Percentiles rank a stretch among this genome's conserved stretches.
phyloP scores from a whole-genome alignment of 1,139 yeast genomes.

The Yamadazyma membranifaciens region DNA sequence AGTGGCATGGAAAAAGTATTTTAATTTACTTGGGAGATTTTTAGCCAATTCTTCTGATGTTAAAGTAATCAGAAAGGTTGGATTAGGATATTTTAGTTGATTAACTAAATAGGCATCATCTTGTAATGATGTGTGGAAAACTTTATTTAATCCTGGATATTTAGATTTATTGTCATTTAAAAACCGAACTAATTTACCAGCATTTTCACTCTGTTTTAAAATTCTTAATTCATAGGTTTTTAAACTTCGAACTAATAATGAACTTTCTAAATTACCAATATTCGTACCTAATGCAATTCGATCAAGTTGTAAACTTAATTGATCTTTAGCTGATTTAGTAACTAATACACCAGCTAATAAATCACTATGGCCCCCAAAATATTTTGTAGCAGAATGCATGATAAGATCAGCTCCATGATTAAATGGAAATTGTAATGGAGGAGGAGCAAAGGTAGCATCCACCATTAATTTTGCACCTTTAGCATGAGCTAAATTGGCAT shows the following conservation, averaged over 20 bases:
- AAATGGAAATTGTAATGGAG: slow-evolving; percentile 82
- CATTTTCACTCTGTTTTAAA: slow-evolving; percentile 60
- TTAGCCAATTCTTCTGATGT: slow-evolving; percentile 55
- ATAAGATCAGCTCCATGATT: slow-evolving; percentile 78
- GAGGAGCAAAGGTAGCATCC: slow-evolving; percentile 93
- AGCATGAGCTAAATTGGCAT: slow-evolving; percentile 59
- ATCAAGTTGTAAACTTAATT: slow-evolving; percentile 33
- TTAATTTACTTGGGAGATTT: slow-evolving; percentile 61
- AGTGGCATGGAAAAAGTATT: slow-evolving; percentile 84
- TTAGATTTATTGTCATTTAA: slow-evolving; percentile 47
- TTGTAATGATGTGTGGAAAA: slow-evolving; percentile 78
- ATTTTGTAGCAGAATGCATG: slow-evolving; percentile 89
- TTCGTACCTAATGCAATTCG: slow-evolving; percentile 74
- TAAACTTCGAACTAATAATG: slow-evolving; percentile 70
- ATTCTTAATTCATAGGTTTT: slow-evolving; percentile 77
- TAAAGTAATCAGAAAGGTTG: slow-evolving; percentile 71
- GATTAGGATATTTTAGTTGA: slow-evolving; percentile 58
- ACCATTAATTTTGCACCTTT: slow-evolving; percentile 56
- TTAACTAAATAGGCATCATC: slow-evolving; percentile 56
- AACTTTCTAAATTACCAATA: slow-evolving; percentile 74
- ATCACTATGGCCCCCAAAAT: slow-evolving; percentile 94
- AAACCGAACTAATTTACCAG: slow-evolving; percentile 59
- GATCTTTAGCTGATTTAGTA: slow-evolving; percentile 51
- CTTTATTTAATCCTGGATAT: slow-evolving; percentile 48
- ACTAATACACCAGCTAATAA: slow-evolving; percentile 76